A percentile compares a stretch with the other conserved stretches of the same genome.
Evolutionary conservation across 2,329 filamentous ascomycete species (phyloP).

Genomic region (Eutypa lata): DNA sequence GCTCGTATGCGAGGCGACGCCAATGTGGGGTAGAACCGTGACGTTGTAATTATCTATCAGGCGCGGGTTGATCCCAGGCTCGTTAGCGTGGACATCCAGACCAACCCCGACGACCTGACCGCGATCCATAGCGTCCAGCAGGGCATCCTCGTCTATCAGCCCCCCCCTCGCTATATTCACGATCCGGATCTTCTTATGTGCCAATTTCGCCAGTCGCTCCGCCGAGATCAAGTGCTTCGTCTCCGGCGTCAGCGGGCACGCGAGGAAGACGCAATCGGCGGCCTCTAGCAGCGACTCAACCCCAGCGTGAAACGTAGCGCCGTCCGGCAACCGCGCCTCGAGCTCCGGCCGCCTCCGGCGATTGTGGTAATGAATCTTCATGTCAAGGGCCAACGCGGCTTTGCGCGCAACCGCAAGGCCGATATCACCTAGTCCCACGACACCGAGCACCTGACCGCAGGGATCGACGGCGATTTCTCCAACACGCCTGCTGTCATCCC

Average conservation of each 20-base stretch:
- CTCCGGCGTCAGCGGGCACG: constrained; percentile 27
- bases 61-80: constrained; percentile 28
- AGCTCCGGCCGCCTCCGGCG: constrained; percentile 13
- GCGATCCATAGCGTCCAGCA: constrained; percentile 29
- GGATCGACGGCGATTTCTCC: constrained; percentile 21
- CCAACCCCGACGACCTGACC: constrained; percentile 30
- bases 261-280: constrained; percentile 28
- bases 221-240: constrained; percentile 23
- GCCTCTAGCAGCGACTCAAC: constrained; percentile 26
- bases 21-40: constrained; percentile 28
- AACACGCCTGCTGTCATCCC: constrained; percentile 11
- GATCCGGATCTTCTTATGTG: constrained; percentile 26
- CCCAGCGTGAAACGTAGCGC: constrained; percentile 22
- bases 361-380: constrained; percentile 31
- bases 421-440: constrained; percentile 34
- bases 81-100: constrained; percentile 32
- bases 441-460: constrained; percentile 23
- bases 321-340: constrained; percentile 6
- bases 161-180: constrained; percentile 33
- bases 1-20: constrained; percentile 24
- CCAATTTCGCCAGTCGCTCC: constrained; percentile 15
- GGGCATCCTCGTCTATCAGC: constrained; percentile 31
- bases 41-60: constrained; percentile 28
- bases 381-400: constrained; percentile 25
- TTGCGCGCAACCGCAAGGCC: constrained; percentile 28